A percentile compares a stretch with the other conserved stretches of the same genome.
Evolutionary conservation across 805 yeast species (phyloP).

Genomic region (Ascoidea rubescens): DNA sequence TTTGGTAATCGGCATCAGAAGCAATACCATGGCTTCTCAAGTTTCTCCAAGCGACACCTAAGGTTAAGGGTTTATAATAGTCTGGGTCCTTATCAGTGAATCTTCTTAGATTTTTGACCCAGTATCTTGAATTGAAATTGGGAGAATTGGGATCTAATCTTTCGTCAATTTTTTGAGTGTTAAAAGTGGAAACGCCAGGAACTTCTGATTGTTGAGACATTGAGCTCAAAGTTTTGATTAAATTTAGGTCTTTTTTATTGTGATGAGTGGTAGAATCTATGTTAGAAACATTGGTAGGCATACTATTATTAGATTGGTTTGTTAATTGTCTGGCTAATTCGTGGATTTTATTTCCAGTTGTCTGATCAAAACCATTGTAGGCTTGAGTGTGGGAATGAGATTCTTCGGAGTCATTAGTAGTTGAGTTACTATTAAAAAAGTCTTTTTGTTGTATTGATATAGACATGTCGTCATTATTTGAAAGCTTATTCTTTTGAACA

Average conservation of each 20-base stretch:
- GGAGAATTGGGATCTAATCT: constrained; percentile 44
- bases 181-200: constrained; percentile 30
- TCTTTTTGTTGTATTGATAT: too few relatives aligned
- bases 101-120: constrained; percentile 49
- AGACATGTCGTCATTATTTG: too few relatives aligned
- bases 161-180: constrained; percentile 19
- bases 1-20: constrained; percentile 50
- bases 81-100: constrained; percentile 43
- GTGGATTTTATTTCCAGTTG: constrained; percentile 21
- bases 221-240: constrained; percentile 26
- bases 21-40: constrained; percentile 50
- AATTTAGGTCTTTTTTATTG: constrained; percentile 1
- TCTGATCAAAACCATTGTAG: constrained; percentile 24
- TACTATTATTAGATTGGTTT: background rate
- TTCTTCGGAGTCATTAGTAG: too few relatives aligned
- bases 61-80: constrained; percentile 38
- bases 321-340: constrained; percentile 21
- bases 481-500: too few relatives aligned
- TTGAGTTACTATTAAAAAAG: too few relatives aligned
- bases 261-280: background rate
- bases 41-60: constrained; percentile 45
- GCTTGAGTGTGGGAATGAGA: background rate
- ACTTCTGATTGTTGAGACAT: constrained; percentile 26
- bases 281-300: background rate
- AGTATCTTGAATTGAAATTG: constrained; percentile 39